Evolutionary conservation across 306 rosid genomes (phyloP).

Genomic region (Cucurbita argyrosperma): DNA sequence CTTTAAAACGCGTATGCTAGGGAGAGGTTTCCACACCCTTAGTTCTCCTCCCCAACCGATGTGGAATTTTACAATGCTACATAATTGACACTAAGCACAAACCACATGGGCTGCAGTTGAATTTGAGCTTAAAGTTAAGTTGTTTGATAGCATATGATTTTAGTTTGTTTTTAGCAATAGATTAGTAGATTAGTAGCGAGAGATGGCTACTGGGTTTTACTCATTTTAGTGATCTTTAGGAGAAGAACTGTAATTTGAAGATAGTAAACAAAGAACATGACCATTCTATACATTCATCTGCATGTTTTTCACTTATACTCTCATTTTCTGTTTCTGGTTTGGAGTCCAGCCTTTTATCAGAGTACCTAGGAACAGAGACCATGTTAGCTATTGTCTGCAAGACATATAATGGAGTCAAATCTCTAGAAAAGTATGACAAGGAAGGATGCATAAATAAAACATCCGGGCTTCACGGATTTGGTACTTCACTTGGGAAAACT

Average conservation of each 20-base stretch:
- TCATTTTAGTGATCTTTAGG: background rate
- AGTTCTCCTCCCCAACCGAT: too few species aligned
- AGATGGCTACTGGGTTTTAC: background rate
- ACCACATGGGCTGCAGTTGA: background rate
- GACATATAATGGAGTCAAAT: conserved; percentile 55
- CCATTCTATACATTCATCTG: background rate
- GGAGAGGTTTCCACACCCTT: too few species aligned
- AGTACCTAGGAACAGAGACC: conserved; percentile 61
- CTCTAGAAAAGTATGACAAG: conserved; percentile 55
- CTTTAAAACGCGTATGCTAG: too few species aligned
- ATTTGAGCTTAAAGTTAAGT: background rate
- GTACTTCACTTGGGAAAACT: conserved; percentile 51
- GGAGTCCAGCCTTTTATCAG: conserved; percentile 66
- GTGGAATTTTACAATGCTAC: too few species aligned
- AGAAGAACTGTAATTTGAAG: background rate
- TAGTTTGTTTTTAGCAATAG: background rate
- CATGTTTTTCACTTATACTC: background rate
- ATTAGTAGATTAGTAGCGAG: background rate
- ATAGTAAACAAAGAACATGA: background rate
- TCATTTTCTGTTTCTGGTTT: conserved; percentile 9
- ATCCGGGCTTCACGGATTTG: conserved; percentile 59
- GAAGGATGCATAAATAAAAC: conserved; percentile 42
- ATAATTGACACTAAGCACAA: background rate
- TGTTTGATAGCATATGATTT: background rate
- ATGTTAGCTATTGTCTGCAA: conserved; percentile 76